Base-by-base conservation (phyloP, 1,284 basidiomycete species). In the Vanrija sp. region DNA sequence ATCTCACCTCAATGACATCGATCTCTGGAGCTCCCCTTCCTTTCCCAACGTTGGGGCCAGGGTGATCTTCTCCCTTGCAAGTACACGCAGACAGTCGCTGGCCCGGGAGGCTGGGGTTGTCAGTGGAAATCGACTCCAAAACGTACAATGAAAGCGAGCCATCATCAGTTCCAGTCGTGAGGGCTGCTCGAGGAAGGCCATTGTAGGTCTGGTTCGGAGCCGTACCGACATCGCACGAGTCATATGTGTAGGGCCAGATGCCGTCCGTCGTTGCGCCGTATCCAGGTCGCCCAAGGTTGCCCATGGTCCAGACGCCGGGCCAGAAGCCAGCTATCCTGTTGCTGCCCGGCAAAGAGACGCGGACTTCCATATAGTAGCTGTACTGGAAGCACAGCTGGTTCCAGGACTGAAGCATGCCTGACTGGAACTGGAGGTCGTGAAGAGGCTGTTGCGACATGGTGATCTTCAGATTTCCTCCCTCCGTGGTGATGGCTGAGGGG, bases 231-330 rank as follows among this genome's bases (percentile, higher is more conserved):
- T 91, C 89, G 68, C 89, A 92, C 1, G 80, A 71, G 66, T 88
- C 85, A 61, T 89, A 89, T 2, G 83, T 83, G 57, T 75, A 75
- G 7, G 74, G 72, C 73, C 72, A 75, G 20, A 64, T 64, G 6
- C 72, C 72, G 51, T 93, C 88, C 3, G 86, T 86, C 0, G 87
- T 85, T 0, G 86, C 89, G 19, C 85, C 80, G 69, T 89, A 86
- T 3, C 90, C 91, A 0, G 90, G 84, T 48, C 91, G 78, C 1
- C 85, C 91, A 3, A 96, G 80, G 66, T 95, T 95, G 4, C 91
- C 91, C 87, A 96, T 89, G 6, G 87, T 89, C 91, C 91, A 94
- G 56, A 87, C 72, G 41, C 84, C 86, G 19, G 87, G 87, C 87
- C 87, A 90, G 27, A 88, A 78, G 39, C 84, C 84, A 36, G 64